Base-by-base conservation (phyloP, 306 rosid species). In the Clitoria ternatea region DNA sequence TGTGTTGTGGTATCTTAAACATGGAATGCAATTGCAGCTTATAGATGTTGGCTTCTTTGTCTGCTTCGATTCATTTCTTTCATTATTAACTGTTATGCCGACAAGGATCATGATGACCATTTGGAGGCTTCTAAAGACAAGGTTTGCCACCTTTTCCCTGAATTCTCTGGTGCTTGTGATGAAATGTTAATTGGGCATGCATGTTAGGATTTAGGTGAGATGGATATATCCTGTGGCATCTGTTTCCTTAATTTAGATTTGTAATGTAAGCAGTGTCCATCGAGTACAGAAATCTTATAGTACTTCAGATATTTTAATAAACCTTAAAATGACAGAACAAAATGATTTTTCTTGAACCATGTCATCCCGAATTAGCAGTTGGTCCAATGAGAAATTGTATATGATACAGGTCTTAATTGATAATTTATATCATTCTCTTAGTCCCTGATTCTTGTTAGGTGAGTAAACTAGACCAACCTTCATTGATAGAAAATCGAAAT, bases 31-130 rank as follows among this genome's bases (percentile, higher is more conserved):
- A 56, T 82, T 82, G 95, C 99, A 94, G 99, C 99, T 94, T 74
- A 94, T 94, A 79, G 83, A 87, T 63, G 96, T 94, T 70, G 99
- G 99, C 62, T 89, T 91, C 90, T 94, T 94, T 45, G 96, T 94
- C 84, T 94, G 99, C 88, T 66, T 94, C 45, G 97, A 94, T 82
- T 94, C 99, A 26, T 94, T 94, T 89, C 86, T 94, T 69, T 91
- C 99, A n/a, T 50, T 94, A 69, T 77, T 94, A 84, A 94, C 99
- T 66, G 70, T 94, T 84, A 91, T 91, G 99, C 99, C 99, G 20
- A 86, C 95, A 37, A 89, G 99, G 83, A 75, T 89, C 44, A 13
- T 80, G 80, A 85, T 86, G 81, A 77, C 95, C 65, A 24, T 87
- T 59, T 87, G 99, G 97, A 89, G 89, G 89, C 79, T 91, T 77